Base-by-base conservation (phyloP, 1,139 yeast species). In the Magnusiomyces tetraspermus region DNA sequence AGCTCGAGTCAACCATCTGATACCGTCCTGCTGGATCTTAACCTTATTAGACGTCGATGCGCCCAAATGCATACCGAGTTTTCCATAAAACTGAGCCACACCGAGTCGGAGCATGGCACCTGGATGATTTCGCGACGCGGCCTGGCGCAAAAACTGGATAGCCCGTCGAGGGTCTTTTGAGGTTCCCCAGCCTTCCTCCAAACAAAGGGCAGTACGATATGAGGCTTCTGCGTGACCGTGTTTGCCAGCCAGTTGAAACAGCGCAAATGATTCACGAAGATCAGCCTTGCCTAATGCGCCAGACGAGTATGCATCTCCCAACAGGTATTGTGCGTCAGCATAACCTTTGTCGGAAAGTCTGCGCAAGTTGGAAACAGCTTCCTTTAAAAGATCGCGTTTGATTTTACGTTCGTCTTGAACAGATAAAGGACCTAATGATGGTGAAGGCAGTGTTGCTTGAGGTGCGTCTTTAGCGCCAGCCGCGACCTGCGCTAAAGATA, bases 81-180 rank as follows among this genome's bases (percentile, higher is more conserved):
- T 76, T 10, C 88, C 82, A 64, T 87, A 80, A 66, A 85, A 92
- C 42, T 89, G 84, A 58, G 90, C 89, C 49, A 87, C 75, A 5
- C 97, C 97, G 58, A 89, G 74, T 64, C 90, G 85, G 70, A 85
- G 85, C 95, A 90, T 88, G 3, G 97, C 96, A 15, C 96, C 92
- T 0, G 97, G 89, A 66, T 92, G 98, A 64, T 87, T 87, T 63
- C 85, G 84, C 30, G 90, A 77, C 0, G 97, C 96, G 0, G 97
- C 96, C 67, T 83, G 83, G 64, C 86, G 84, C 57, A 88, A 72
- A 67, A 83, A 89, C 59, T 87, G 95, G 13, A 88, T 72, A 1
- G 95, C 92, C 62, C 88, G 83, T 54, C 95, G 77, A 0, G 95
- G 82, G 67, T 92, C 97, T 62, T 95, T 78, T 19, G 89, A 82